These are phyloP conservation scores for Areca catechu DNA, from an alignment of 176 grass and related monocot genomes.

Conservation along the genomic window DNA sequence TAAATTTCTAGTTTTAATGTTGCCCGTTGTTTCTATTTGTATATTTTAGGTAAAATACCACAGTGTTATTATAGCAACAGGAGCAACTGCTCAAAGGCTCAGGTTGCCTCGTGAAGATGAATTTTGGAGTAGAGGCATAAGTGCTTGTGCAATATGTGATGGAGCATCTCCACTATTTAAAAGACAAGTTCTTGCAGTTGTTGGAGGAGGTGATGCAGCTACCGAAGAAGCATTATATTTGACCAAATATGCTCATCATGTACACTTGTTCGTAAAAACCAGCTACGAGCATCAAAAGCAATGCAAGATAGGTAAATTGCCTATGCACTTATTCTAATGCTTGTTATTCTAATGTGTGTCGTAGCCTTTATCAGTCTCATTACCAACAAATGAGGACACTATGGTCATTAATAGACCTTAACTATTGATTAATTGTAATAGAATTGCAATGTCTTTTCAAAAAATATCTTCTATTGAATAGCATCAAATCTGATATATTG, in stretches of 20 bases:
- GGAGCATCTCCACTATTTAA: constrained; percentile 86
- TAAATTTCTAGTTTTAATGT: too few relatives aligned
- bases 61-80: constrained; percentile 92
- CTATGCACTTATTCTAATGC: neutral
- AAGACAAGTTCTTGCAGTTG: constrained; percentile 85
- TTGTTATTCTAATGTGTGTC: too few relatives aligned
- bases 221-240: constrained; percentile 93
- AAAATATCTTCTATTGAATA: too few relatives aligned
- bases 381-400: too few relatives aligned
- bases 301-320: constrained; percentile 89
- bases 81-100: constrained; percentile 75
- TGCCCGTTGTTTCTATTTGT: too few relatives aligned
- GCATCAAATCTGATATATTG: too few relatives aligned
- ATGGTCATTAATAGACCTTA: too few relatives aligned
- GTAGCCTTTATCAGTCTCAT: too few relatives aligned
- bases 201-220: constrained; percentile 88
- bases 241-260: constrained; percentile 92
- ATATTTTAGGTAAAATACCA: constrained; percentile 65
- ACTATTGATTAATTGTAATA: too few relatives aligned
- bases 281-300: constrained; percentile 86
- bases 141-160: constrained; percentile 96
- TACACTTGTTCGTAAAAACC: constrained; percentile 70
- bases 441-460: too few relatives aligned
- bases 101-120: constrained; percentile 82
- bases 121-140: constrained; percentile 99